Percentiles rank a stretch among this genome's conserved stretches.
phyloP scores from a whole-genome alignment of 805 yeast species.

The Metschnikowia matae region DNA sequence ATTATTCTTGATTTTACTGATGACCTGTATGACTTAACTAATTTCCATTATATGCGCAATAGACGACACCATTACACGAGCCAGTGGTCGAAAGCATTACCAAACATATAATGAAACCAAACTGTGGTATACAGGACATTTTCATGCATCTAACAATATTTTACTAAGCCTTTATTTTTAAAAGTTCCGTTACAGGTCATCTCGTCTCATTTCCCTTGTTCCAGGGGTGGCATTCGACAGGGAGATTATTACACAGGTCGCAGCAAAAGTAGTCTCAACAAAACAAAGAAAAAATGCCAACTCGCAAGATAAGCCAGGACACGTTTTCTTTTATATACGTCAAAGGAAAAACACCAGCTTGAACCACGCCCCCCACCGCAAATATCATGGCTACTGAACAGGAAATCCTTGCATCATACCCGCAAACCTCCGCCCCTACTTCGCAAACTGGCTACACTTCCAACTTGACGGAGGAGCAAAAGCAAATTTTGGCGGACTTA shows the following conservation, averaged over 20 bases:
- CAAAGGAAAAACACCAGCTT: not conserved
- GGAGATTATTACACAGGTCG: not conserved
- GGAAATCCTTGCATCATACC: constrained; percentile 55
- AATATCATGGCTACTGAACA: constrained; percentile 25
- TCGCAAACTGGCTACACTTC: constrained; percentile 78
- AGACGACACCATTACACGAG: too few species aligned
- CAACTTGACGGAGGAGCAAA: constrained; percentile 65
- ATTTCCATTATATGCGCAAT: too few species aligned
- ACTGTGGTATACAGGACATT: too few species aligned
- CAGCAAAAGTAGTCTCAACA: not conserved
- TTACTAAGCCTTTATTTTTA: too few species aligned
- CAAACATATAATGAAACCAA: too few species aligned
- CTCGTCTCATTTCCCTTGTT: too few species aligned
- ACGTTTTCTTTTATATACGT: constrained; percentile 2
- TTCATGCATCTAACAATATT: too few species aligned
- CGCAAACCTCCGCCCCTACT: constrained; percentile 62
- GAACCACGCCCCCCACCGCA: not conserved
- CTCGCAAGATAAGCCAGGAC: constrained; percentile 5
- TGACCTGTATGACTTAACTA: too few species aligned
- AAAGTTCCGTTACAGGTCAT: too few species aligned
- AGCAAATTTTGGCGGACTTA: constrained; percentile 52
- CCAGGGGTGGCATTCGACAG: not conserved
- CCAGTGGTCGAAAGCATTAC: too few species aligned
- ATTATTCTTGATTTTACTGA: too few species aligned
- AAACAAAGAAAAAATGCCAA: constrained; percentile 1